Evolutionary conservation across 345 rosid species (phyloP).

Genomic region (Pelargonium nanum): DNA sequence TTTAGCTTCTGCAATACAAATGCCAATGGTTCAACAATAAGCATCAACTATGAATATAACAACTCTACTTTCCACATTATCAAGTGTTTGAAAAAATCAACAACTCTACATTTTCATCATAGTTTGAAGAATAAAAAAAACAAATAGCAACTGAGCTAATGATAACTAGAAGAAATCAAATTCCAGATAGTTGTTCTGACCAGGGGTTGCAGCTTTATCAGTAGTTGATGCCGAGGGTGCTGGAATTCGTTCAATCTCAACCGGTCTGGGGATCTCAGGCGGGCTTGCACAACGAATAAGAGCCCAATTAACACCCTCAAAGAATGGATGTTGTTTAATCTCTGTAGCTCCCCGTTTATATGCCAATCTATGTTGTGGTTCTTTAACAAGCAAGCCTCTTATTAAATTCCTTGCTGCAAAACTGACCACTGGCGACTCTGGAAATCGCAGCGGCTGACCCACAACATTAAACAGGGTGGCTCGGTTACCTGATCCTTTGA

Average conservation of each 20-base stretch:
- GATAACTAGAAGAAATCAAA: slow-evolving; percentile 58
- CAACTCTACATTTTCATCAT: neutral
- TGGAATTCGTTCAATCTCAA: slow-evolving; percentile 39
- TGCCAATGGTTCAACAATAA: too few relatives aligned
- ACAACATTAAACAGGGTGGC: slow-evolving; percentile 78
- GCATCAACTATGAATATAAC: neutral
- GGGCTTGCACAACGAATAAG: slow-evolving; percentile 72
- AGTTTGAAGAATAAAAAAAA: neutral
- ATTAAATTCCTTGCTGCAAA: slow-evolving; percentile 66
- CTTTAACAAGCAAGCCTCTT: slow-evolving; percentile 70
- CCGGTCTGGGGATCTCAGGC: slow-evolving; percentile 66
- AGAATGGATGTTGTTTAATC: slow-evolving; percentile 75
- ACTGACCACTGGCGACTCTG: slow-evolving; percentile 68
- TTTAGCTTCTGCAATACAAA: too few relatives aligned
- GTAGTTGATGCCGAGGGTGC: slow-evolving; percentile 31
- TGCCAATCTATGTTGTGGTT: slow-evolving; percentile 70
- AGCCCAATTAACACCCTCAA: slow-evolving; percentile 86
- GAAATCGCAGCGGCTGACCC: slow-evolving; percentile 67
- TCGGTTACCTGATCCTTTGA: slow-evolving; percentile 71
- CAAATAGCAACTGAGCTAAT: neutral
- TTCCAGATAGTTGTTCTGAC: slow-evolving; percentile 50
- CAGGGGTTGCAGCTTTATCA: slow-evolving; percentile 28
- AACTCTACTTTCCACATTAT: neutral
- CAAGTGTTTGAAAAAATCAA: neutral
- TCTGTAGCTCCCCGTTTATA: slow-evolving; percentile 73